Evolutionary conservation across 2,329 filamentous ascomycete species (phyloP), one percentile per base, ranked within the genome.

Genomic region (Pseudogymnoascus sp.): DNA sequence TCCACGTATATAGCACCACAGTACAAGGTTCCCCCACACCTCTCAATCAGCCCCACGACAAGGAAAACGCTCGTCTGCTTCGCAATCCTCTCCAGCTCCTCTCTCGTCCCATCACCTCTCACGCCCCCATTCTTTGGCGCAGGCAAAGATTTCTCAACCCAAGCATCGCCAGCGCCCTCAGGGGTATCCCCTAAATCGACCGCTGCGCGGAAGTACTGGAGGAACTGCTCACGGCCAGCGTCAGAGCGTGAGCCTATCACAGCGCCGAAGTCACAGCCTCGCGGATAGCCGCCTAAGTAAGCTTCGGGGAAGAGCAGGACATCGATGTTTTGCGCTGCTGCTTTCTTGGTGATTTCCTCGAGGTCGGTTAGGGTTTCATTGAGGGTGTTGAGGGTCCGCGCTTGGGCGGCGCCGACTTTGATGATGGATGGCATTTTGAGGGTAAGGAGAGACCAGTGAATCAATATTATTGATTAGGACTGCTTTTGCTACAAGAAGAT

Each of bases 231-330:
- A 16, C 92, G 83, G 4, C 92, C 93, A 60, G 81, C 78, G 2
- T 82, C 78, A 0, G 83, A 81, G 39, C 93, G 86, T 14, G 81
- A 80, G 3, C 93, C 93, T 5, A 96, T 81, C 1, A 83, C 81
- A 57, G 86, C 86, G 4, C 92, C 92, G 71, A 96, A 96, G 61
- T 80, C 79, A 66, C 87, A 87, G 16, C 88, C 91, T 10, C 93
- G 88, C 16, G 93, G 93, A 73, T 97, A 97, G 1, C 93, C 93
- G 57, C 93, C 93, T 1, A 97, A 82, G 73, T 91, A 96, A 21
- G 93, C 93, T 78, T 97, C 93, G 0, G 93, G 93, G 66, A 97
- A 93, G 62, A 97, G 85, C 29, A 97, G 81, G 60, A 97, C 81
- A 73, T 95, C 80, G 40, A 84, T 77, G 2, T 72, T 69, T 63